A percentile compares a stretch with the other conserved stretches of the same genome.
phyloP scores from a whole-genome alignment of 306 rosid species.

The Prunus mongolica region DNA sequence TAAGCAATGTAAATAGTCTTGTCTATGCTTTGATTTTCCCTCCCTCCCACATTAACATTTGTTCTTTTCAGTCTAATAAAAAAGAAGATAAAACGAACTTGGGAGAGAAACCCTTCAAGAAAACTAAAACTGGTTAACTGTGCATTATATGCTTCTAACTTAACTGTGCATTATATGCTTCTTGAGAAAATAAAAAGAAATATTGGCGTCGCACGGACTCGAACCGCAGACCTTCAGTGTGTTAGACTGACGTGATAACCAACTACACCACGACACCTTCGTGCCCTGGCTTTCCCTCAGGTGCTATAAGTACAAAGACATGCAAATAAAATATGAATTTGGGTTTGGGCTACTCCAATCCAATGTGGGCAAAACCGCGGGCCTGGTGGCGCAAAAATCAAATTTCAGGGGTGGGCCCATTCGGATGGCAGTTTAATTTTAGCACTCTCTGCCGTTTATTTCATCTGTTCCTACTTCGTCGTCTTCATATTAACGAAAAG shows the following conservation, averaged over 20 bases:
- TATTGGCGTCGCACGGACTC: slow-evolving; percentile 30
- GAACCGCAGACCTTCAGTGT: slow-evolving; percentile 72
- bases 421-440: background rate
- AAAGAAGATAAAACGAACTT: no score
- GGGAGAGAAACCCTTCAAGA: no score
- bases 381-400: background rate
- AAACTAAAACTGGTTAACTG: no score
- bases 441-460: background rate
- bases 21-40: background rate
- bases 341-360: background rate
- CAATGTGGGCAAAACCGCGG: background rate
- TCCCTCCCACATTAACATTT: background rate
- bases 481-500: background rate
- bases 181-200: no score
- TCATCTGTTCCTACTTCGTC: background rate
- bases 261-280: slow-evolving; percentile 55
- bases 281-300: fast-evolving
- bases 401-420: background rate
- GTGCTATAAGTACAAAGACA: fast-evolving
- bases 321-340: no score
- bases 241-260: slow-evolving; percentile 99
- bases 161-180: no score
- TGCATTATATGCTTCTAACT: no score
- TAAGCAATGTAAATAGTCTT: slow-evolving; percentile 68
- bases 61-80: background rate